Percentiles rank a stretch among this genome's conserved stretches.
phyloP scores from a whole-genome alignment of 768 basidiomycete genomes.

The Hypholoma sublateritium region DNA sequence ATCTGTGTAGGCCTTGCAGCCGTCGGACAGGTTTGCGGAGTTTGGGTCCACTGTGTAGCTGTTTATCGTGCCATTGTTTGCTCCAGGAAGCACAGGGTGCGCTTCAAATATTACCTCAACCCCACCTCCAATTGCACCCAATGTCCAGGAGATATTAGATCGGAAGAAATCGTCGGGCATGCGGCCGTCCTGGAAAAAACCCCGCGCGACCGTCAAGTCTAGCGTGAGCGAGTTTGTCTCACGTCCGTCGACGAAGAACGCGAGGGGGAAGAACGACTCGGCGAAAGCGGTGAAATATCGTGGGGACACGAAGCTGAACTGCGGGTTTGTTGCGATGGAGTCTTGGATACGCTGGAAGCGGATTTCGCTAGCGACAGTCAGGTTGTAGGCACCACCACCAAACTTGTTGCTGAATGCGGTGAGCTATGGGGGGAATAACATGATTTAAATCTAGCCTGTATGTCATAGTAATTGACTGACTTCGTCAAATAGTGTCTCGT shows the following conservation, averaged over 20 bases:
- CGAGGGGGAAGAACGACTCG: conserved; percentile 8
- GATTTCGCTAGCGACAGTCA: conserved; percentile 21
- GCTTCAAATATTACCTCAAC: conserved; percentile 2
- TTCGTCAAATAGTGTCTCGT: conserved; percentile 20
- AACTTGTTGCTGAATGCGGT: conserved; percentile 20
- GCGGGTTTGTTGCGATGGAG: conserved; percentile 24
- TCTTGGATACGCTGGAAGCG: conserved; percentile 23
- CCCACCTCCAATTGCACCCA: conserved; percentile 4
- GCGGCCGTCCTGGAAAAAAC: conserved; percentile 22
- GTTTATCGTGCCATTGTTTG: conserved; percentile 15
- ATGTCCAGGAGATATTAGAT: not conserved
- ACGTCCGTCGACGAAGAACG: conserved; percentile 25
- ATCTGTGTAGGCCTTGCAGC: conserved; percentile 20
- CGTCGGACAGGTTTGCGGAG: conserved; percentile 14
- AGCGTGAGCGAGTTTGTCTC: conserved; percentile 17
- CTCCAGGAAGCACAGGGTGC: conserved; percentile 18
- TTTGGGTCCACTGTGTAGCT: conserved; percentile 19
- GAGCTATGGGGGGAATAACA: conserved; percentile 10
- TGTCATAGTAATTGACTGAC: conserved; percentile 10
- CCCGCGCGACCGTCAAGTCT: conserved; percentile 17
- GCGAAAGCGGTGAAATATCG: conserved; percentile 23
- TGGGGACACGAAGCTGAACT: conserved; percentile 24
- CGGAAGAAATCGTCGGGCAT: conserved; percentile 21
- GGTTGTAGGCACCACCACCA: conserved; percentile 24
- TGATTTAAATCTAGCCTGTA: not conserved